These are phyloP conservation scores for Lasiodiplodia hormozganensis DNA, from an alignment of 2,329 filamentous ascomycete genomes.

Conservation along the genomic window DNA sequence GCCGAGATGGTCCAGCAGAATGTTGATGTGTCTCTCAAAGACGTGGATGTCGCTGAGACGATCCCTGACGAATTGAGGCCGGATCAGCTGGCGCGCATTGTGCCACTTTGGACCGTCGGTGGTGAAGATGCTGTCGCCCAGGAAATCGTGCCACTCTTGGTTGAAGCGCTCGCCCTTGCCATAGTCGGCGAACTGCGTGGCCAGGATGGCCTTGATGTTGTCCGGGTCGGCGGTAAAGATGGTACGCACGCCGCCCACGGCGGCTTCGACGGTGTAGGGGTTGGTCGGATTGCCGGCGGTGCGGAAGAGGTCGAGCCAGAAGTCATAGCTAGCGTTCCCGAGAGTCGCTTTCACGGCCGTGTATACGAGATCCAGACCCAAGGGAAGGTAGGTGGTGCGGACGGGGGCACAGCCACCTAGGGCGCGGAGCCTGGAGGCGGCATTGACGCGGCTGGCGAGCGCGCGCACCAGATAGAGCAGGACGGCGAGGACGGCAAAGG, in stretches of 20 bases:
- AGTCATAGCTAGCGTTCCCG: constrained; percentile 64
- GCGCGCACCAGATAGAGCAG: constrained; percentile 2
- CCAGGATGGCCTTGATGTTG: constrained; percentile 90
- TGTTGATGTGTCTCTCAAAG: constrained; percentile 80
- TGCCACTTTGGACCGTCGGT: constrained; percentile 85
- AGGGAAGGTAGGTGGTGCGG: constrained; percentile 48
- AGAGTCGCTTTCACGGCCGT: constrained; percentile 61
- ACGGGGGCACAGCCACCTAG: constrained; percentile 57
- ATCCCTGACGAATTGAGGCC: constrained; percentile 86
- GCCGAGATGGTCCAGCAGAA: constrained; percentile 71
- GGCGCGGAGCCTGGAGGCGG: constrained; percentile 46
- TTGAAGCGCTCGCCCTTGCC: constrained; percentile 83
- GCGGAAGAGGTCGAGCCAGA: constrained; percentile 65
- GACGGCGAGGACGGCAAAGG: not conserved
- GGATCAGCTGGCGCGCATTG: constrained; percentile 77
- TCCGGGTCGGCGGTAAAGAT: constrained; percentile 83
- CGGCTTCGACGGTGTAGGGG: constrained; percentile 67
- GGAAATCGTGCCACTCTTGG: constrained; percentile 74
- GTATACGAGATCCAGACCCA: constrained; percentile 69
- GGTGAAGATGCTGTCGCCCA: constrained; percentile 73
- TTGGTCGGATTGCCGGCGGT: constrained; percentile 45
- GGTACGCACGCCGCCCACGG: constrained; percentile 63
- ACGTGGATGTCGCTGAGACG: constrained; percentile 81
- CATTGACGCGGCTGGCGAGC: constrained; percentile 34
- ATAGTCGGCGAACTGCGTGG: constrained; percentile 83